Evolutionary conservation across 2,329 filamentous ascomycete genomes (phyloP).

Genomic region (Fusarium chuoi): DNA sequence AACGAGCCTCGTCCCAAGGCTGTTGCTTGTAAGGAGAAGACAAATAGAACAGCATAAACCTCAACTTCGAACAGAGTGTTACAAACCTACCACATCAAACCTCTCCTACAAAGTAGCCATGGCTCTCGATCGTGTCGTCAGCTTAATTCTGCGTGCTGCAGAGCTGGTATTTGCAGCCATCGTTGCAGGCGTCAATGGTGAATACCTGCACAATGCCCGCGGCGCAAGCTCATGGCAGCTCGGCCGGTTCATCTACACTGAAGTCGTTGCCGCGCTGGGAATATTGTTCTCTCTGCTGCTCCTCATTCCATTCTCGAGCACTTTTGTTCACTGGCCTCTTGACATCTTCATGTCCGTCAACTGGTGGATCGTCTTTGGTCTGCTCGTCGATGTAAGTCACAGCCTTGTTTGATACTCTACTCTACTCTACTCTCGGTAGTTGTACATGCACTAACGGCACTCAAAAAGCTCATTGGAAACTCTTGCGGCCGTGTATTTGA

Average conservation of each 20-base stretch:
- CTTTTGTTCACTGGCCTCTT: constrained; percentile 76
- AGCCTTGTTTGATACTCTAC: background rate
- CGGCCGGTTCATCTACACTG: constrained; percentile 78
- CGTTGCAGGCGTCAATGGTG: constrained; percentile 74
- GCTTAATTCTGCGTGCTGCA: constrained; percentile 51
- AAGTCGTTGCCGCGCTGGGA: constrained; percentile 75
- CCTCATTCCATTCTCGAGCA: constrained; percentile 75
- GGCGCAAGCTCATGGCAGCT: constrained; percentile 61
- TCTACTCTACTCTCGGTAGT: background rate
- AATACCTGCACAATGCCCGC: constrained; percentile 67
- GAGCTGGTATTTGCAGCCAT: constrained; percentile 78
- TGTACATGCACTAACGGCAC: constrained; percentile 13
- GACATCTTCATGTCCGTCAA: constrained; percentile 75
- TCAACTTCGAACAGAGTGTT: background rate
- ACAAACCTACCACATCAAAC: background rate
- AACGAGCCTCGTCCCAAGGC: constrained; percentile 22
- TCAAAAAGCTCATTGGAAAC: constrained; percentile 53
- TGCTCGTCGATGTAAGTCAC: constrained; percentile 68
- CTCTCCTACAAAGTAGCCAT: constrained; percentile 36
- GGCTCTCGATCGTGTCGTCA: constrained; percentile 55
- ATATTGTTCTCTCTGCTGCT: constrained; percentile 77
- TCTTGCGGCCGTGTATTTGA: constrained; percentile 67
- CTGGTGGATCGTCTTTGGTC: constrained; percentile 77
- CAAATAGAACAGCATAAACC: background rate
- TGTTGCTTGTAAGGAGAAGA: background rate